Evolutionary conservation across 768 basidiomycete species (phyloP), one percentile per base, ranked within the genome.

Genomic region (Leccinum aurantiacum): DNA sequence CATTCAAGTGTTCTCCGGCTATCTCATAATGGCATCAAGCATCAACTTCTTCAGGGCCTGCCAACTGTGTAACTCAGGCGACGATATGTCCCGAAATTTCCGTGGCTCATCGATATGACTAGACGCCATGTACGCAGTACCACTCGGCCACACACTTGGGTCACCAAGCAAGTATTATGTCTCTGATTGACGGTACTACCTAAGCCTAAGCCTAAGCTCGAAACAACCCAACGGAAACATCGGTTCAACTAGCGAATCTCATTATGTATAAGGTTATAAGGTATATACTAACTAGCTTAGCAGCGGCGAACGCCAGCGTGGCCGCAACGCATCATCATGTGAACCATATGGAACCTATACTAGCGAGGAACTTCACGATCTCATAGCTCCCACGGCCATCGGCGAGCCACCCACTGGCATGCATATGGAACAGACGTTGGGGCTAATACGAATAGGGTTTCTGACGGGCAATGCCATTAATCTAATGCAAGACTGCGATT

Each of bases 401-500:
- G 47, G 56, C 6, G 41, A n/a, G 41, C 60, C 61, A 48, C 65
- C 63, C 41, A 19, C 41, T 19, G 41, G 41, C 46, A 54, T 56
- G 60, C 80, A 81, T 58, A 73, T 74, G 7, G 59, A 61, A 58
- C 80, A 81, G 46, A 57, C 57, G n/a, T 80, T 78, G 33, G 83
- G 82, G 71, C 85, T 87, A 63, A 90, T 80, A 61, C 89, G 79
- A 62, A 90, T 90, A 25, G 89, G 87, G 67, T 90, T 90, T 65
- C 78, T 82, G 50, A 84, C 82, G 29, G 89, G 89, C 50, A 80
- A 74, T 27, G 80, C 77, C 90, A 91, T 91, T 71, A 88, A 69
- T 51, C 87, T 82, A 54, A 78, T 75, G 68, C 89, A 90, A 44
- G 69, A 72, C 22, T 77, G 68, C 29, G 84, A 84, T 68, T 75